Evolutionary conservation across 192 early-diverging fungal genomes (phyloP).

Genomic region (Oehlia diaphana): DNA sequence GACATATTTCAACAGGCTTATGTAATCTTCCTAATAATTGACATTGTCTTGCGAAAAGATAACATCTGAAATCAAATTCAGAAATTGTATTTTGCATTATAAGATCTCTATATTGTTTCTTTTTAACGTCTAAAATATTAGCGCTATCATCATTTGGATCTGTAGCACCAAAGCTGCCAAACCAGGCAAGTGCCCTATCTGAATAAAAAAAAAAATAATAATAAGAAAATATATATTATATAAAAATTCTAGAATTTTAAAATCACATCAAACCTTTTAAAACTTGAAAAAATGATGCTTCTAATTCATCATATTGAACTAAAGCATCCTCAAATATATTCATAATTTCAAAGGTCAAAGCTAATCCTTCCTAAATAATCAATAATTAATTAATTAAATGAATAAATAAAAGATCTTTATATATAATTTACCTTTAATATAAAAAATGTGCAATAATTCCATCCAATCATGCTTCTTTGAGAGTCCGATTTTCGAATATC

Average conservation of each 20-base stretch:
- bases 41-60: conserved; percentile 92
- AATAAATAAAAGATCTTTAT: too few species aligned
- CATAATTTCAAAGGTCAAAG: conserved; percentile 85
- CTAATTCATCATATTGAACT: conserved; percentile 95
- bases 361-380: conserved; percentile 68
- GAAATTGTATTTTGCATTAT: conserved; percentile 89
- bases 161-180: conserved; percentile 86
- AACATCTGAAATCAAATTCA: conserved; percentile 96
- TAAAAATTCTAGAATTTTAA: conserved; percentile 2
- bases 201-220: not conserved
- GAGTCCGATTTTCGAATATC: conserved; percentile 88
- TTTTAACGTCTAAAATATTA: conserved; percentile 72
- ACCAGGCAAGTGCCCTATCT: conserved; percentile 91
- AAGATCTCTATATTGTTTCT: conserved; percentile 83
- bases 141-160: conserved; percentile 85
- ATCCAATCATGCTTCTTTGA: conserved; percentile 93
- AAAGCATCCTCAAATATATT: conserved; percentile 86
- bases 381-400: not conserved
- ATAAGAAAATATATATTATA: conserved; percentile 5
- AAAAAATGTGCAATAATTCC: conserved; percentile 99
- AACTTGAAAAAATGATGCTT: conserved; percentile 92
- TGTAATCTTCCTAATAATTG: conserved; percentile 71
- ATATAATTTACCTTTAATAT: conserved; percentile 71
- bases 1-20: conserved; percentile 65
- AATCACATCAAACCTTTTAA: conserved; percentile 59